phyloP scores from a whole-genome alignment of 2,329 filamentous ascomycete species.

The Elsinoe perseae region DNA sequence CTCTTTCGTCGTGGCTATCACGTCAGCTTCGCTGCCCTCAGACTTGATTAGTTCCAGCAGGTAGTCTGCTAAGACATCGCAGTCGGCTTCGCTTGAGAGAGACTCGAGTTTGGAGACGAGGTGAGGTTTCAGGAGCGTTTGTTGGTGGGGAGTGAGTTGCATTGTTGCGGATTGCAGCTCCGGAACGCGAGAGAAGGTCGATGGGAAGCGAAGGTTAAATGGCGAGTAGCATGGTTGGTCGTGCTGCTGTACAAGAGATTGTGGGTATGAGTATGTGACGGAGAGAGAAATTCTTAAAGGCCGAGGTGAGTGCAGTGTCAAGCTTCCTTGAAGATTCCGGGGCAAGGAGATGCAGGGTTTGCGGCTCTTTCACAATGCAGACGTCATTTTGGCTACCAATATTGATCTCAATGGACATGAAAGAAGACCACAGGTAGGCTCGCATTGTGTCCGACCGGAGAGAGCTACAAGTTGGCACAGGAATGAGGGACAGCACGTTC shows the following conservation, averaged over 20 bases:
- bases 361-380: background rate
- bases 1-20: conserved; percentile 59
- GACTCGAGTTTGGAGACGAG: conserved; percentile 9
- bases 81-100: conserved; percentile 62
- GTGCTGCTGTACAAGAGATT: no score
- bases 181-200: no score
- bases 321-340: background rate
- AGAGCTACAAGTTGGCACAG: no score
- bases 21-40: conserved; percentile 56
- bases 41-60: conserved; percentile 69
- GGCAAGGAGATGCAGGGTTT: background rate
- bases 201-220: no score
- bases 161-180: no score
- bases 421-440: background rate
- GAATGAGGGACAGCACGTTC: no score
- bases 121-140: conserved; percentile 2
- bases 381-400: background rate
- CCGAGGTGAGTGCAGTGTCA: background rate
- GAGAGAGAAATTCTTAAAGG: background rate
- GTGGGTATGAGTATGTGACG: no score
- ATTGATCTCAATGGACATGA: background rate
- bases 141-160: background rate
- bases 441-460: no score
- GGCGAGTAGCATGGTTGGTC: background rate
- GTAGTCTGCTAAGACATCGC: conserved; percentile 75